Evolutionary conservation across 768 basidiomycete species (phyloP), one percentile per base, ranked within the genome.

Genomic region (Lentinus tigrinus): DNA sequence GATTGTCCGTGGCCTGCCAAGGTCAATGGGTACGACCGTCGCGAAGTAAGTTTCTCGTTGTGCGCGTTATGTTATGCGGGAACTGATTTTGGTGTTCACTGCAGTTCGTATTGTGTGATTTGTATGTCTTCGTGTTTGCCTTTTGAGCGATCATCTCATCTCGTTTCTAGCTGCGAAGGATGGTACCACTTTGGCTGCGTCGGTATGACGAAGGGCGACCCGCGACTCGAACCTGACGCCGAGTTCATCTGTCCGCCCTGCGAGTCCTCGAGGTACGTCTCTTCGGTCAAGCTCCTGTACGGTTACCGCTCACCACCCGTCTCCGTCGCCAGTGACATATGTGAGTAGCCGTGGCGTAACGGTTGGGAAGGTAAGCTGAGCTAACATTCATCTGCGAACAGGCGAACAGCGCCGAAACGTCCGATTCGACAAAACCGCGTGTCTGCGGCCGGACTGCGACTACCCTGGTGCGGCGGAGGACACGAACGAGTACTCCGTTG

Each of bases 121-220:
- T 52, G 63, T 61, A 31, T 37, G 59, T 38, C 1, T 42, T 24
- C 4, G 11, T 10, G 10, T 26, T 13, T 36, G n/a, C 19, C 11
- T 26, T n/a, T 16, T 21, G 21, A 16, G 6, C 11, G 16, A 28
- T 4, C 17, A 47, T 10, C 16, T 42, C 1, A 52, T 26, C 48
- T 49, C 26, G 13, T 5, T 34, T 54, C 23, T 38, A 64, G 65
- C 27, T 67, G 65, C 28, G 54, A 67, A 14, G 65, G 46, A 16
- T 64, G 63, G 65, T 67, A 63, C 24, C 65, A 67, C 42, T 61
- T 63, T n/a, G 63, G 61, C 3, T 67, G 65, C 37, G 61, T 64
- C 21, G 63, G 63, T 6, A 13, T 67, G n/a, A 17, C n/a, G 27
- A n/a, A 16, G 28, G 60, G 47, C 28, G 66, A 67, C 36, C 60